Evolutionary conservation across 495 filamentous ascomycete species (phyloP), one percentile per base, ranked within the genome.

Genomic region (Astrothelium subdiscretum): DNA sequence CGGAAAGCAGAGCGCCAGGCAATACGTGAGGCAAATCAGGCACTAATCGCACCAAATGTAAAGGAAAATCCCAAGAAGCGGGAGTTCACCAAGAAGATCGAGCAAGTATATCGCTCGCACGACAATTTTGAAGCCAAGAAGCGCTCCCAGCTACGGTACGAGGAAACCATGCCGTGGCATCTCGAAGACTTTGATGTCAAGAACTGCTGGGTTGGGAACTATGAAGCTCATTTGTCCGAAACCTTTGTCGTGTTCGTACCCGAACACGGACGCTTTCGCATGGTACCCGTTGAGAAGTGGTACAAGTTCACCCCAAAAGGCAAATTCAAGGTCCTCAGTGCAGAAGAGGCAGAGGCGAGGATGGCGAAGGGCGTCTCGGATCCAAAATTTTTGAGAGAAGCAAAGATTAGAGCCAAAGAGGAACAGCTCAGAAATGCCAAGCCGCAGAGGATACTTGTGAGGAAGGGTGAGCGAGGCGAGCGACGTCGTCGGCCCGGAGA

Each of bases 151-250:
- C 80, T 97, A 24, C 85, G 91, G 64, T 98, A 97, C 66, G 95
- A 98, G 71, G 94, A 98, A 69, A 88, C 90, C 8, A 75, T 96
- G 43, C 95, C 95, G 11, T 98, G 94, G 94, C 91, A 96, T 70
- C 72, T 98, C 57, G 94, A 98, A 69, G 94, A 98, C 73, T 95
- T 91, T 60, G 92, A 97, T 67, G 88, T 90, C 68, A 95, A 90
- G 69, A 88, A 95, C 65, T 87, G 86, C 1, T 98, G 91, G 91
- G 86, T 92, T 27, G 95, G 92, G 22, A 87, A 85, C 48, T 95
- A 96, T 66, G 87, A 97, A 69, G 85, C 85, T 12, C 87, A 87
- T 27, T 75, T 97, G 57, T 95, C 91, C 0, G 85, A 92, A 51
- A 83, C 81, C 0, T 83, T 87, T 68, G 86, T 88, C 6, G 85